A percentile compares a stretch with the other conserved stretches of the same genome.
Conservation (phyloP, 805 yeast species). For the Nakazawaea ernobii region DNA sequence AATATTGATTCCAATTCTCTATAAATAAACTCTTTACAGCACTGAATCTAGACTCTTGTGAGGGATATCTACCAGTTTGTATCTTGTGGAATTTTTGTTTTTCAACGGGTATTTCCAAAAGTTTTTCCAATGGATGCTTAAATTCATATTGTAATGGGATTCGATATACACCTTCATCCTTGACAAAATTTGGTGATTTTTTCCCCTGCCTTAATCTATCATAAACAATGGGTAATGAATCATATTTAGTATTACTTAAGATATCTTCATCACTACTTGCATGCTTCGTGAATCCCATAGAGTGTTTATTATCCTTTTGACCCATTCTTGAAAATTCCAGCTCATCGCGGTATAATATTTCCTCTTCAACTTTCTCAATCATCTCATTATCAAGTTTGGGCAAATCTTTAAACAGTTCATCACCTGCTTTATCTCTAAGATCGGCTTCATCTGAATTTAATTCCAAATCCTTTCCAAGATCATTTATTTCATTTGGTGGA, state of each 20-base stretch:
- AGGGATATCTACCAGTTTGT: background rate
- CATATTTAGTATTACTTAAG: background rate
- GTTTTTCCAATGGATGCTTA: background rate
- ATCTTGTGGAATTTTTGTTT: background rate
- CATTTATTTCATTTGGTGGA: no score
- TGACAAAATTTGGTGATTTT: background rate
- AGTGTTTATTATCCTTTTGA: constrained; percentile 1
- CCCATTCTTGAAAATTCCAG: background rate
- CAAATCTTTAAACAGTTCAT: background rate
- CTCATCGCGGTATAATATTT: background rate
- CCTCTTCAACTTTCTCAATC: background rate
- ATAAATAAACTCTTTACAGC: constrained; percentile 1
- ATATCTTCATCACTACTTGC: background rate
- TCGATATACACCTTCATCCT: background rate
- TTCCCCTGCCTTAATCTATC: constrained; percentile 2
- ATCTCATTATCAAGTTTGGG: background rate
- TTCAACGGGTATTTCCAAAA: background rate
- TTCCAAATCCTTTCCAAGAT: background rate
- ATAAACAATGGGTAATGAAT: constrained; percentile 3
- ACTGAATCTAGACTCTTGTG: background rate
- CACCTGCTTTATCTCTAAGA: background rate
- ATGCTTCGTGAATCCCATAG: constrained; percentile 3
- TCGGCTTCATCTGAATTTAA: background rate
- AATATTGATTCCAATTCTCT: constrained; percentile 11
- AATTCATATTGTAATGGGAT: background rate